Conservation (phyloP, 257 asterid genomes). For the Catharanthus roseus region DNA sequence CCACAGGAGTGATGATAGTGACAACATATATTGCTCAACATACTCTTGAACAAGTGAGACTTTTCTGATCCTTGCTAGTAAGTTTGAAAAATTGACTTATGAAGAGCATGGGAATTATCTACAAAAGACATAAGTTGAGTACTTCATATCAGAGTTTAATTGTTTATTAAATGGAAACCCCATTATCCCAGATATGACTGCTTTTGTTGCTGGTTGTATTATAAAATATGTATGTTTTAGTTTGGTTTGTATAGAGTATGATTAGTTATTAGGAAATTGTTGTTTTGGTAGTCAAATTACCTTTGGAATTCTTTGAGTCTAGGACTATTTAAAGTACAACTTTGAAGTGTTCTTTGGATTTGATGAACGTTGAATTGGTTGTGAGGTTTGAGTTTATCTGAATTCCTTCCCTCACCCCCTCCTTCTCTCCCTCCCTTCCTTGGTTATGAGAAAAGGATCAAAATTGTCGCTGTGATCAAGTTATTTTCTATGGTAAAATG, state of each 20-base stretch:
- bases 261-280: not conserved
- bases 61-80: not conserved
- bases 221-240: not conserved
- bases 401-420: too few species aligned
- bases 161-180: not conserved
- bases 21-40: conserved; percentile 97
- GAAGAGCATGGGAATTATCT: not conserved
- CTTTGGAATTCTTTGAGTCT: too few species aligned
- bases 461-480: not conserved
- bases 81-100: not conserved
- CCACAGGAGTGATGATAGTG: conserved; percentile 98
- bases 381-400: not conserved
- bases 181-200: not conserved
- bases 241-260: not conserved
- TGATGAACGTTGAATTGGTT: too few species aligned
- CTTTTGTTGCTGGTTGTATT: not conserved
- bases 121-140: not conserved
- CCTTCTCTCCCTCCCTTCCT: too few species aligned
- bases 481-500: not conserved
- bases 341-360: too few species aligned
- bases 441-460: not conserved
- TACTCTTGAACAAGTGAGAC: conserved; percentile 85
- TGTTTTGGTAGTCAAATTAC: not conserved
- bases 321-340: too few species aligned
- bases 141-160: not conserved